These are phyloP conservation scores for Pterocarpus macrocarpus DNA, from an alignment of 306 rosid species.

Conservation along the genomic window DNA sequence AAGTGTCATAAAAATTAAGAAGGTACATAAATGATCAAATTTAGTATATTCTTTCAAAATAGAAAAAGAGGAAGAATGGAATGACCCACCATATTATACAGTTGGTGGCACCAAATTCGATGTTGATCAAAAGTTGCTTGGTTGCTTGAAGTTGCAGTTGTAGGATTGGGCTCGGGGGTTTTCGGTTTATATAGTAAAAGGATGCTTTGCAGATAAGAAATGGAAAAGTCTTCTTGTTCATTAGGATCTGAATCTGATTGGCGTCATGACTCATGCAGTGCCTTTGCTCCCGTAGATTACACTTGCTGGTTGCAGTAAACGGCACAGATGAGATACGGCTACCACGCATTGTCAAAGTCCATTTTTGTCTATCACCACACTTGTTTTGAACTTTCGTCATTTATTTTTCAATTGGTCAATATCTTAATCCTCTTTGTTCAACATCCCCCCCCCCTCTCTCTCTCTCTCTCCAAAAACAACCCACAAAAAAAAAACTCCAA, in stretches of 20 bases:
- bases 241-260: no score
- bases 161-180: neutral
- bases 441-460: neutral
- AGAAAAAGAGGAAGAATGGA: neutral
- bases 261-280: conserved; percentile 13
- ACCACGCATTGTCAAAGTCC: neutral
- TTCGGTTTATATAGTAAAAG: conserved; percentile 43
- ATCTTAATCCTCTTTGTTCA: neutral
- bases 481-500: no score
- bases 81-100: conserved; percentile 50
- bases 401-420: neutral
- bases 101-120: conserved; percentile 14
- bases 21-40: neutral
- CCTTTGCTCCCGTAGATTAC: conserved; percentile 39
- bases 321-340: conserved; percentile 46
- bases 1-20: neutral
- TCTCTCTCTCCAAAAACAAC: no score
- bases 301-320: conserved; percentile 18
- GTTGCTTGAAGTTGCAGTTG: conserved; percentile 41
- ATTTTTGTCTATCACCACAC: neutral
- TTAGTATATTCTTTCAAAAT: neutral
- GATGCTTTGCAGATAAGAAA: conserved; percentile 50
- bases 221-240: no score
- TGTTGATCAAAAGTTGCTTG: conserved; percentile 23
- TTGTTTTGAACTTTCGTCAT: neutral